A percentile compares a stretch with the other conserved stretches of the same genome.
These are phyloP conservation scores for Asterella californica DNA, from an alignment of 225 moss, liverwort and hornwort species.

Conservation along the genomic window DNA sequence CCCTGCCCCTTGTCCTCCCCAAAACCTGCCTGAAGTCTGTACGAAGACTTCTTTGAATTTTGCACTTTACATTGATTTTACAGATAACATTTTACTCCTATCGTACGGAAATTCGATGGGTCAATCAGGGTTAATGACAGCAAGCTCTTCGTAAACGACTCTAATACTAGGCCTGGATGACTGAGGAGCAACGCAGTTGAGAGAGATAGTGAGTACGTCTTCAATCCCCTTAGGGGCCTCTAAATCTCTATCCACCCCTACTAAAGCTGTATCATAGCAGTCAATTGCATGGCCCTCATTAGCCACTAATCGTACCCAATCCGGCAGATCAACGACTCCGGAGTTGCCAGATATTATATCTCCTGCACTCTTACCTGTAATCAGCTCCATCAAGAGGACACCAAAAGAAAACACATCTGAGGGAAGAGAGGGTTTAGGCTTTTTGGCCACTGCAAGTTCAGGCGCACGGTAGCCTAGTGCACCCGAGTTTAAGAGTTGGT, in stretches of 20 bases:
- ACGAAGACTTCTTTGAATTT: conserved; percentile 29
- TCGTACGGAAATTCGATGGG: conserved; percentile 3
- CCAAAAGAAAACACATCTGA: conserved; percentile 86
- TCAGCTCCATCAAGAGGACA: conserved; percentile 69
- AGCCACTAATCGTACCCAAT: conserved; percentile 73
- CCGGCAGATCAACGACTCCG: conserved; percentile 72
- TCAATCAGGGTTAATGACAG: conserved; percentile 43
- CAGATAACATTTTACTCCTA: conserved; percentile 25
- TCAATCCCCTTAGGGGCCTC: conserved; percentile 72
- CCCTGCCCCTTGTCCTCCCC: conserved; percentile 14
- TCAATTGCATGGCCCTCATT: conserved; percentile 67
- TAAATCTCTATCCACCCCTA: conserved; percentile 63
- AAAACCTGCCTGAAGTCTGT: conserved; percentile 35
- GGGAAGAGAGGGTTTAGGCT: conserved; percentile 68
- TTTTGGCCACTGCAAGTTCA: conserved; percentile 65
- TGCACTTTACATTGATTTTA: conserved; percentile 40
- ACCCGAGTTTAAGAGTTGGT: conserved; percentile 74
- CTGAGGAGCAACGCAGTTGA: conserved; percentile 64
- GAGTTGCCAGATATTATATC: conserved; percentile 66
- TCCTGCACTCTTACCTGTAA: conserved; percentile 82
- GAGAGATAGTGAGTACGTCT: conserved; percentile 59
- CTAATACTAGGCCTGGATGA: conserved; percentile 61
- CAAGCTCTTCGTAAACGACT: conserved; percentile 61
- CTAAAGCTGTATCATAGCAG: conserved; percentile 73
- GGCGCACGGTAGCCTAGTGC: conserved; percentile 81